A percentile compares a stretch with the other conserved stretches of the same genome.
Conservation (phyloP, 2,329 filamentous ascomycete species). For the Orbilia quercus region DNA sequence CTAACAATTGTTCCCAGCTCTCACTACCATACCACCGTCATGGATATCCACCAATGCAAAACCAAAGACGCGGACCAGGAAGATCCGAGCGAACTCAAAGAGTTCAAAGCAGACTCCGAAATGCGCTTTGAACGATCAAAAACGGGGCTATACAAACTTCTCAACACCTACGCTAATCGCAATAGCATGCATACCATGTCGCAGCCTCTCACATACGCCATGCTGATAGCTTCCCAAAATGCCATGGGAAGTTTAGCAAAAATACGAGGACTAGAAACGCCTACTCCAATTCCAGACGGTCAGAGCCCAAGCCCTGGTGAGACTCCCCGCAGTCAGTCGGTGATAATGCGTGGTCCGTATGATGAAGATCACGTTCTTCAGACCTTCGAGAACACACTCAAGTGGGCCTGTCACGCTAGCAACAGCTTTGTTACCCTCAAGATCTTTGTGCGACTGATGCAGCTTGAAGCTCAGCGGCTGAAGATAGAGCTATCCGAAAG, state of each 20-base stretch:
- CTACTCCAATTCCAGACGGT: conserved; percentile 30
- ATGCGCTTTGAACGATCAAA: conserved; percentile 33
- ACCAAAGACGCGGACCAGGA: conserved; percentile 31
- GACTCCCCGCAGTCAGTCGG: not conserved
- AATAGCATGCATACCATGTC: conserved; percentile 49
- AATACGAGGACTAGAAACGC: conserved; percentile 15
- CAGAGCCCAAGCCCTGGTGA: conserved; percentile 1
- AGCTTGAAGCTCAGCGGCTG: conserved; percentile 45
- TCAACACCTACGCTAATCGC: conserved; percentile 26
- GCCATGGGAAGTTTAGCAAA: conserved; percentile 37
- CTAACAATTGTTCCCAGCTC: conserved; percentile 8
- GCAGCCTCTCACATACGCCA: conserved; percentile 32
- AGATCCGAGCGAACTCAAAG: conserved; percentile 24
- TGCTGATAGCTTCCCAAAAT: conserved; percentile 45
- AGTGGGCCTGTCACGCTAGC: conserved; percentile 38
- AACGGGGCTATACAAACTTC: conserved; percentile 25
- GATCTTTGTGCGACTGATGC: conserved; percentile 40
- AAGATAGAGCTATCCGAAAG: conserved; percentile 21
- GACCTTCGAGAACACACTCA: conserved; percentile 48
- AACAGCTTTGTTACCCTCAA: conserved; percentile 45
- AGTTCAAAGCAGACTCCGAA: conserved; percentile 38
- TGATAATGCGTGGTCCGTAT: conserved; percentile 27
- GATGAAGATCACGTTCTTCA: conserved; percentile 38
- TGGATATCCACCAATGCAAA: conserved; percentile 45
- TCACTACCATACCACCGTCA: conserved; percentile 17